These are phyloP conservation scores for Trichocladium antarcticum DNA, from an alignment of 495 filamentous ascomycete species.

Conservation along the genomic window DNA sequence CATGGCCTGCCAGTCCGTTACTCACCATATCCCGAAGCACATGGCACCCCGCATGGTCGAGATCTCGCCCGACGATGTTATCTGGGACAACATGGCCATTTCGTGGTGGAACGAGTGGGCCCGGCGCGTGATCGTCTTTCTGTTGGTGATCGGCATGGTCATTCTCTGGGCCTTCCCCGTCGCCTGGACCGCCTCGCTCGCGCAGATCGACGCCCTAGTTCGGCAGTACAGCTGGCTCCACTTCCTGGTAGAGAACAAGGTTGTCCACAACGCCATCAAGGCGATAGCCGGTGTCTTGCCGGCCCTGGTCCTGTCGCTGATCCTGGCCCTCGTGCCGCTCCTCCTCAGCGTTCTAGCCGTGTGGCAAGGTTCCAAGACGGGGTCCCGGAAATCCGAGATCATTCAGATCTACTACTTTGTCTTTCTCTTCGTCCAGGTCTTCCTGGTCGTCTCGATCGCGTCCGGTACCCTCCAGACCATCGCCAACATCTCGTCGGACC, in stretches of 20 bases:
- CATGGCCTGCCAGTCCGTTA: slow-evolving; percentile 92
- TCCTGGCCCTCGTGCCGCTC: slow-evolving; percentile 72
- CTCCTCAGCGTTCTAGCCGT: slow-evolving; percentile 57
- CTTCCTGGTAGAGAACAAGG: slow-evolving; percentile 50
- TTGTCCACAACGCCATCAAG: slow-evolving; percentile 52
- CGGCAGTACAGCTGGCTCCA: slow-evolving; percentile 51
- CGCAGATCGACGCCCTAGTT: slow-evolving; percentile 61
- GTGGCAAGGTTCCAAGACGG: slow-evolving; percentile 73
- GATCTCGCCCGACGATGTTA: slow-evolving; percentile 83
- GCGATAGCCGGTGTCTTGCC: slow-evolving; percentile 82
- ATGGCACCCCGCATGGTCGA: slow-evolving; percentile 92
- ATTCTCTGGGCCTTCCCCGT: slow-evolving; percentile 89
- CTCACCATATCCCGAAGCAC: slow-evolving; percentile 82
- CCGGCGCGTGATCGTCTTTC: slow-evolving; percentile 54
- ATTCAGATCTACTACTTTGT: slow-evolving; percentile 90
- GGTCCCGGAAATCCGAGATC: slow-evolving; percentile 63
- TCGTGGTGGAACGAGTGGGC: slow-evolving; percentile 89
- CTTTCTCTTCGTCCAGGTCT: slow-evolving; percentile 92
- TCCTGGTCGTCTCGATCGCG: slow-evolving; percentile 83
- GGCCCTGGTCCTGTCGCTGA: slow-evolving; percentile 60
- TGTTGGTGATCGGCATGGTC: slow-evolving; percentile 62
- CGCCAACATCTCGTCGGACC: slow-evolving; percentile 47
- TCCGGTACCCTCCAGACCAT: slow-evolving; percentile 65
- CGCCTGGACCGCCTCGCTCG: slow-evolving; percentile 71
- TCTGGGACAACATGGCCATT: slow-evolving; percentile 98